Evolutionary conservation across 2,329 filamentous ascomycete species (phyloP).

Genomic region (Aspergillus terreus): DNA sequence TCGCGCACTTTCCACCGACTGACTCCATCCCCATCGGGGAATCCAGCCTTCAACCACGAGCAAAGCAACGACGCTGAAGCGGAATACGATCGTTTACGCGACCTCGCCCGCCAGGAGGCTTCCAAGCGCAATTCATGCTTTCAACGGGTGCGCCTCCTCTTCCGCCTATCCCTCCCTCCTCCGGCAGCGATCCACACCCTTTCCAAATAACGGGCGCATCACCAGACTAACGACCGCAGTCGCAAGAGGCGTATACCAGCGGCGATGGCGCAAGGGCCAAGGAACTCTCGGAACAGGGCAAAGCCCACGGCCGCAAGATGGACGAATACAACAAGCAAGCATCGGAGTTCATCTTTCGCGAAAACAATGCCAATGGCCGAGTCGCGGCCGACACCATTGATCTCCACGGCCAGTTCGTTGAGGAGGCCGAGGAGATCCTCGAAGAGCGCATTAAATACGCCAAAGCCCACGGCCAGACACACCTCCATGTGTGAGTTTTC

Average conservation of each 20-base stretch:
- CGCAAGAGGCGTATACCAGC: slow-evolving; percentile 73
- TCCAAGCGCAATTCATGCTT: slow-evolving; percentile 74
- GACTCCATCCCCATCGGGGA: background rate
- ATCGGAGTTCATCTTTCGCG: slow-evolving; percentile 89
- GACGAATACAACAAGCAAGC: slow-evolving; percentile 88
- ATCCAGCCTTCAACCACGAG: slow-evolving; percentile 70
- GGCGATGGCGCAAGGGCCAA: slow-evolving; percentile 85
- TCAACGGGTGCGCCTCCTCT: slow-evolving; percentile 51
- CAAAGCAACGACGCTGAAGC: slow-evolving; percentile 66
- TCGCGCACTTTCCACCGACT: slow-evolving; percentile 1
- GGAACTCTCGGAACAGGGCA: slow-evolving; percentile 77
- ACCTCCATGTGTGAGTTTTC: slow-evolving; percentile 70
- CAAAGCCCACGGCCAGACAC: slow-evolving; percentile 66
- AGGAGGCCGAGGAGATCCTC: slow-evolving; percentile 89
- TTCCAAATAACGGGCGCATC: background rate
- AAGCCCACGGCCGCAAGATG: slow-evolving; percentile 77
- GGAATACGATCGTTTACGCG: slow-evolving; percentile 89
- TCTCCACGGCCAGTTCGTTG: slow-evolving; percentile 88
- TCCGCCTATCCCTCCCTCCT: background rate
- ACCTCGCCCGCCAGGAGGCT: slow-evolving; percentile 76
- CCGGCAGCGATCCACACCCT: background rate
- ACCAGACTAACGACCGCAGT: slow-evolving; percentile 41
- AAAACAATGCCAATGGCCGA: slow-evolving; percentile 78
- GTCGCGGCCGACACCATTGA: slow-evolving; percentile 83
- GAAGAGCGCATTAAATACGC: slow-evolving; percentile 81